These are phyloP conservation scores for Paecilomyces dactylethromorphus DNA, from an alignment of 2,329 filamentous ascomycete species.

Conservation along the genomic window DNA sequence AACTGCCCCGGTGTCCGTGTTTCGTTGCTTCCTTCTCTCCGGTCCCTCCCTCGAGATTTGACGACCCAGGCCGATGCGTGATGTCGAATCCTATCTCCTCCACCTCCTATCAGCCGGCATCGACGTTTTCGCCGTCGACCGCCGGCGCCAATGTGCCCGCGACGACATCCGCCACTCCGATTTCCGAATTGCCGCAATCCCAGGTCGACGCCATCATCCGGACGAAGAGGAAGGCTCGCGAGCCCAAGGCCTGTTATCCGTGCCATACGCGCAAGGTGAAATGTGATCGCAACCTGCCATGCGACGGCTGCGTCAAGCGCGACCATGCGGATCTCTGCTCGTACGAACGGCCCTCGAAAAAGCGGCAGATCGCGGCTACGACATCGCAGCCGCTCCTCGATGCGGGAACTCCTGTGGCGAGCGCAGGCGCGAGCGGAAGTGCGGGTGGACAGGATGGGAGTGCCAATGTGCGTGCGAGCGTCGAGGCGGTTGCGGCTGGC, in stretches of 20 bases:
- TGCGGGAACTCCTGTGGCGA: constrained; percentile 1
- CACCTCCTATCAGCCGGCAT: not conserved
- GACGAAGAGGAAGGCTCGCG: constrained; percentile 35
- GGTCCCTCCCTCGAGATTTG: not conserved
- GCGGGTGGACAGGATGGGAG: constrained; percentile 3
- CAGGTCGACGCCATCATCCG: constrained; percentile 33
- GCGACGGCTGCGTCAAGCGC: constrained; percentile 43
- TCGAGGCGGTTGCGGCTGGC: constrained; percentile 5
- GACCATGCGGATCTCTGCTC: constrained; percentile 44
- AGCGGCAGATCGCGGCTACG: constrained; percentile 25
- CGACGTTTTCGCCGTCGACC: constrained; percentile 6
- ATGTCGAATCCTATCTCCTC: not conserved
- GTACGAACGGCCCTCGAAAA: constrained; percentile 43
- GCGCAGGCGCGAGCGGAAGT: not conserved
- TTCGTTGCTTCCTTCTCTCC: not conserved
- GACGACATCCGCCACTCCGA: constrained; percentile 6
- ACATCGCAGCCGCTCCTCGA: constrained; percentile 3
- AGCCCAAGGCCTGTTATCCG: constrained; percentile 42
- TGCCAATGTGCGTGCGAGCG: constrained; percentile 5
- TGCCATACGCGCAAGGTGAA: constrained; percentile 44
- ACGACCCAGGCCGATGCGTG: not conserved
- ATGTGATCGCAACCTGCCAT: constrained; percentile 43
- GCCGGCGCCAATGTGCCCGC: constrained; percentile 1
- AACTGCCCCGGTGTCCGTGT: not conserved
- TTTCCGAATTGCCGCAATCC: constrained; percentile 27